These are phyloP conservation scores for Torulaspora indica DNA, from an alignment of 805 yeast genomes.

Conservation along the genomic window DNA sequence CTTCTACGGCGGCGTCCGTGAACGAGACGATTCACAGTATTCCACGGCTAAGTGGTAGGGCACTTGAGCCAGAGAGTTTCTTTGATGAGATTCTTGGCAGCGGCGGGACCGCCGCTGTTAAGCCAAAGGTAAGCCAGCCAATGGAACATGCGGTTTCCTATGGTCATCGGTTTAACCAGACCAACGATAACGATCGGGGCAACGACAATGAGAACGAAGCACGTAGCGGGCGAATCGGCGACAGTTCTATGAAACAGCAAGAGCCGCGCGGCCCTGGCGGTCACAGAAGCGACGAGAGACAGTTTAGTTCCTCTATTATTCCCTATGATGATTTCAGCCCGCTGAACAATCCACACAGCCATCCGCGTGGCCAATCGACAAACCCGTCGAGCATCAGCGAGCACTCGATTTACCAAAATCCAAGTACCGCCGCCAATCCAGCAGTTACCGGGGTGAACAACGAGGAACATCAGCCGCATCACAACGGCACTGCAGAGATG, in stretches of 20 bases:
- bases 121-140: background rate
- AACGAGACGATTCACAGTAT: constrained; percentile 7
- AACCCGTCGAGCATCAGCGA: constrained; percentile 1
- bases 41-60: constrained; percentile 1
- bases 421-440: background rate
- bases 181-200: background rate
- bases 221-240: background rate
- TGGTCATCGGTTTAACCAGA: constrained; percentile 3
- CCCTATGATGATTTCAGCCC: constrained; percentile 10
- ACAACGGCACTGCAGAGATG: constrained; percentile 2
- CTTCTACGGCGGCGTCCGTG: constrained; percentile 21
- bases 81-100: constrained; percentile 8
- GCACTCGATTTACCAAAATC: constrained; percentile 1
- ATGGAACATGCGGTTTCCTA: background rate
- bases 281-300: constrained; percentile 7
- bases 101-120: background rate
- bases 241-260: background rate
- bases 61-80: constrained; percentile 9
- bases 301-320: constrained; percentile 5
- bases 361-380: background rate
- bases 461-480: constrained; percentile 1
- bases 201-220: background rate
- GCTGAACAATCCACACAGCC: constrained; percentile 4
- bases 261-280: background rate
- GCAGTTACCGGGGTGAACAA: constrained; percentile 1